A percentile compares a stretch with the other conserved stretches of the same genome.
phyloP scores from a whole-genome alignment of 1,284 basidiomycete genomes.

The Moesziomyces aphidis region DNA sequence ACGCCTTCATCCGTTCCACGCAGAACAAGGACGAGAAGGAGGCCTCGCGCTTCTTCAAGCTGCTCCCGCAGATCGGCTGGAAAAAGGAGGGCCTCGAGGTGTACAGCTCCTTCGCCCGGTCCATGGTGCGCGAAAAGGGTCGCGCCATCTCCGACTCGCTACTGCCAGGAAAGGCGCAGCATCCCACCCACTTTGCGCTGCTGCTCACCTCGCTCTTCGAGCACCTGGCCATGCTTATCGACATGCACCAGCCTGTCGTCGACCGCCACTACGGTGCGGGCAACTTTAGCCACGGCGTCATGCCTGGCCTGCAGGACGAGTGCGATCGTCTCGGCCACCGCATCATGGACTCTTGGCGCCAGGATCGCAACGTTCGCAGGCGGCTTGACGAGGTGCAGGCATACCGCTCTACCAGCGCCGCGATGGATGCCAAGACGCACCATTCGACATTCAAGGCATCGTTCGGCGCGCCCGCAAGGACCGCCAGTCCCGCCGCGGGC shows the following conservation, averaged over 20 bases:
- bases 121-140: conserved; percentile 74
- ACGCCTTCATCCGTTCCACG: conserved; percentile 82
- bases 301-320: conserved; percentile 82
- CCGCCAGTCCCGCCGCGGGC: conserved; percentile 69
- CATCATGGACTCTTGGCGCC: conserved; percentile 87
- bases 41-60: conserved; percentile 93
- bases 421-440: conserved; percentile 56
- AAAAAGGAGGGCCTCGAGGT: conserved; percentile 88
- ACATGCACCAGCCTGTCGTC: conserved; percentile 96
- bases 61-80: conserved; percentile 90
- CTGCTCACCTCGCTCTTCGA: conserved; percentile 85
- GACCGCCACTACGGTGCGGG: conserved; percentile 88
- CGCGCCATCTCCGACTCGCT: conserved; percentile 44
- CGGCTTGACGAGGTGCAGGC: conserved; percentile 35
- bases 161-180: conserved; percentile 39
- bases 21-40: conserved; percentile 76
- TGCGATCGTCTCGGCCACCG: conserved; percentile 84
- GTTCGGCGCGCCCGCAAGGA: conserved; percentile 65
- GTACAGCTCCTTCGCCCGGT: conserved; percentile 92
- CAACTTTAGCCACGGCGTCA: conserved; percentile 70
- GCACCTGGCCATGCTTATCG: conserved; percentile 92
- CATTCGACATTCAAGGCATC: conserved; percentile 68
- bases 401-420: conserved; percentile 46
- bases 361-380: conserved; percentile 68
- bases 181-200: conserved; percentile 48